phyloP scores from a whole-genome alignment of 176 grass and related monocot genomes.

The Aegilops bicornis region DNA sequence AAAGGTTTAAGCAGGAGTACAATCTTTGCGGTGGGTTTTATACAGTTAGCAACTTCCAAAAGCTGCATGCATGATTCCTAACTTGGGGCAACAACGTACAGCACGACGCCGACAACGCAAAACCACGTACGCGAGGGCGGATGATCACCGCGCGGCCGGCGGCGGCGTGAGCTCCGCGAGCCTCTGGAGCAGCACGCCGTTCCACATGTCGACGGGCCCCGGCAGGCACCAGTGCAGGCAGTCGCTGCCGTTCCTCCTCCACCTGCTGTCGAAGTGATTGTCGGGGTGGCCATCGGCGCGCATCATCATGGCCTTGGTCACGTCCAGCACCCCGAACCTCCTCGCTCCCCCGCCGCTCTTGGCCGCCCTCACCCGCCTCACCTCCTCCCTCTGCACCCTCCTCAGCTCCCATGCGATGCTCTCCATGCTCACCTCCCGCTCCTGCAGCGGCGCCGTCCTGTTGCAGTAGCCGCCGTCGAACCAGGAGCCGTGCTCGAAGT shows the following conservation, averaged over 20 bases:
- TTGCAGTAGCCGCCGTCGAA: conserved; percentile 64
- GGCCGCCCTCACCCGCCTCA: conserved; percentile 25
- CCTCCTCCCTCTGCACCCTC: conserved; percentile 55
- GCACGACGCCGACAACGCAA: not conserved
- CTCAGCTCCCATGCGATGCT: conserved; percentile 51
- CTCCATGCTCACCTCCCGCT: not conserved
- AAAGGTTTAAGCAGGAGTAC: not conserved
- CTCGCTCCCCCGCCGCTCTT: not conserved
- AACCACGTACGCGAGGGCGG: not conserved
- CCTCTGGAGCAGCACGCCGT: conserved; percentile 44
- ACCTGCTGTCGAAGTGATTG: conserved; percentile 45
- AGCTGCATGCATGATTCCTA: not conserved
- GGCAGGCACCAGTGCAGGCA: conserved; percentile 88
- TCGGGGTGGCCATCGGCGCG: conserved; percentile 82
- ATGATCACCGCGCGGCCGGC: not conserved
- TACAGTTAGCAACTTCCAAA: not conserved
- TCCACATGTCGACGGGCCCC: conserved; percentile 81
- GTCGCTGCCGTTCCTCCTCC: conserved; percentile 59
- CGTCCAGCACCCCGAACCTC: conserved; percentile 62
- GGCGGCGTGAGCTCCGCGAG: conserved; percentile 2
- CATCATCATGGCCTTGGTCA: conserved; percentile 91
- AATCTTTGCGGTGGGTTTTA: not conserved
- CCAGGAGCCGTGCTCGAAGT: conserved; percentile 74
- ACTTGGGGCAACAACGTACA: not conserved
- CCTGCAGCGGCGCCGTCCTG: conserved; percentile 47